Base-by-base conservation (phyloP, 768 basidiomycete species). In the Hericium rajendrae region DNA sequence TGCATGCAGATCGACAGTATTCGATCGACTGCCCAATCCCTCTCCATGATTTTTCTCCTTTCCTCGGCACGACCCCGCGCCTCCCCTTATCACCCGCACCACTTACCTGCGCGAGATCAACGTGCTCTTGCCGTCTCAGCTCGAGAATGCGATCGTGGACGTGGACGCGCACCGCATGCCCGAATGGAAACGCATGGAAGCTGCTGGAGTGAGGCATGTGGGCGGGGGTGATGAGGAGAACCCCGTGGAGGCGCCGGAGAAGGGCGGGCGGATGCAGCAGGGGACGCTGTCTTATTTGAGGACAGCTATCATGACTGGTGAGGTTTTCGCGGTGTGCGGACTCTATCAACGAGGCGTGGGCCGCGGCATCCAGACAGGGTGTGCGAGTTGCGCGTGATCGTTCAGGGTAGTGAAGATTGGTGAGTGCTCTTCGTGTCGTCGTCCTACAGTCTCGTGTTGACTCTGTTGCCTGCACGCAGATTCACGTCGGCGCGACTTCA, bases 181-280 rank as follows among this genome's bases (percentile, higher is more conserved):
- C 77, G 2, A 74, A 78, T 57, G 78, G 74, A 6, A 80, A 81
- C 57, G 80, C 81, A 4, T 83, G 81, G 81, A 84, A 84, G 65
- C 65, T 66, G 11, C 71, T 84, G 60, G 77, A 4, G 70, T 84
- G 6, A 65, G 72, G 20, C 70, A 71, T 0, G 74, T 72, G 24
- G 63, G 61, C 40, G 39, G 55, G 3, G 62, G 59, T 9, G 54
- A 57, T 48, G 54, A 58, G 49, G 46, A 55, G 39, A 12, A 55
- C 6, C n/a, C 3, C 57, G 69, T 26, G 3, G 26, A 26, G 26
- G 26, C 26, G 26, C 4, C 58, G 66, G 66, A 58, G 59, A 69
- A 60, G 70, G 78, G 66, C 4, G 78, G 76, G 1, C 65, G 78
- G 54, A 76, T 76, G 58, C 72, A 70, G 39, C 70, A 77, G 58